Percentiles rank a stretch among this genome's conserved stretches.
These are phyloP conservation scores for Aspergillus campestris DNA, from an alignment of 495 filamentous ascomycete species.

Conservation along the genomic window DNA sequence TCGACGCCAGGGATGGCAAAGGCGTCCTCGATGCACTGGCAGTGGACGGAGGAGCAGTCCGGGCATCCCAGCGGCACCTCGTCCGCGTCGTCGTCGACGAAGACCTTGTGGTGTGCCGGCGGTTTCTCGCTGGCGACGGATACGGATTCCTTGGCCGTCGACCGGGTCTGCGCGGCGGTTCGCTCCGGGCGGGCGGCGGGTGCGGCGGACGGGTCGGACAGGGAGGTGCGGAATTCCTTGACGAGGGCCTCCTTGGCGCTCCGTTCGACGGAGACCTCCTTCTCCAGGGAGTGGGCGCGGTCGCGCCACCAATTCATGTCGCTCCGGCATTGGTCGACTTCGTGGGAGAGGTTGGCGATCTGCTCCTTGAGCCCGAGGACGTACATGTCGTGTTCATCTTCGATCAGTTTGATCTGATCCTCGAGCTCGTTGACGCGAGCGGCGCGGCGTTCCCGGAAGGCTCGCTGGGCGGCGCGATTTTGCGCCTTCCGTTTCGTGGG, in stretches of 20 bases:
- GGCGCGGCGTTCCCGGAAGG: constrained; percentile 80
- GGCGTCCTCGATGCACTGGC: constrained; percentile 64
- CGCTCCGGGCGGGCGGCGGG: constrained; percentile 13
- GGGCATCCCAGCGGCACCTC: constrained; percentile 50
- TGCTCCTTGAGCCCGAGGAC: constrained; percentile 35
- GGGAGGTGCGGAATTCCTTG: constrained; percentile 31
- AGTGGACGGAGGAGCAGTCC: constrained; percentile 52
- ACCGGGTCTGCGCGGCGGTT: constrained; percentile 22
- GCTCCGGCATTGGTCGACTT: constrained; percentile 41
- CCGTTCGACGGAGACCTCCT: constrained; percentile 36
- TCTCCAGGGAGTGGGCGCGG: constrained; percentile 41
- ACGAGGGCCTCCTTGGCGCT: constrained; percentile 34
- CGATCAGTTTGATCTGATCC: constrained; percentile 65
- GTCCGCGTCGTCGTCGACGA: constrained; percentile 13
- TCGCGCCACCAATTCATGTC: constrained; percentile 42
- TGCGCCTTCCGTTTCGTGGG: constrained; percentile 89
- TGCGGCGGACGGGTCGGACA: constrained; percentile 16
- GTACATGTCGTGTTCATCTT: constrained; percentile 42
- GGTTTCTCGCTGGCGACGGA: constrained; percentile 1
- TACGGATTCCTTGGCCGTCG: neutral
- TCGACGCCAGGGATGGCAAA: constrained; percentile 35
- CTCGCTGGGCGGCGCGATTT: constrained; percentile 86
- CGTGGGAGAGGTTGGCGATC: constrained; percentile 42
- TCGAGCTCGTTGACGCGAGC: constrained; percentile 80
- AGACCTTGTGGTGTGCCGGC: constrained; percentile 5